phyloP scores from a whole-genome alignment of 441 rosid genomes.

The Bocquillonia castaneifolia region DNA sequence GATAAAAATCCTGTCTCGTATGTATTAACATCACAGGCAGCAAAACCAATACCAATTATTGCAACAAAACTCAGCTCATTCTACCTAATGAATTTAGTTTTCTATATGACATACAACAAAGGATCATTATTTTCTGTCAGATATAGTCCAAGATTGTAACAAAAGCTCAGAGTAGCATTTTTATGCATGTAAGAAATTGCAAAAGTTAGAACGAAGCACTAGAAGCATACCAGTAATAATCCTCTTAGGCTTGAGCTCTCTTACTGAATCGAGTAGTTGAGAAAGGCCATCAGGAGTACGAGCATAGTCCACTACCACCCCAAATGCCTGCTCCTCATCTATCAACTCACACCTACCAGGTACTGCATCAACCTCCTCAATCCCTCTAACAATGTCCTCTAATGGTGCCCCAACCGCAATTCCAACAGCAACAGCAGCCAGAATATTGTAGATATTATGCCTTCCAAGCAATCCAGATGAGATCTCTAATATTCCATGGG shows the following conservation, averaged over 20 bases:
- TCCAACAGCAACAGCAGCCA: conserved; percentile 88
- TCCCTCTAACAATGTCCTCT: conserved; percentile 86
- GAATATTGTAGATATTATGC: conserved; percentile 83
- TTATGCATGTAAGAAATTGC: not conserved
- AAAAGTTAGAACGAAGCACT: not conserved
- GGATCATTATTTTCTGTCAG: not conserved
- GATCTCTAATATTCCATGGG: conserved; percentile 79
- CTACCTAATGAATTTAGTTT: not conserved
- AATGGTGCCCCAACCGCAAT: conserved; percentile 89
- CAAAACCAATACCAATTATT: not conserved
- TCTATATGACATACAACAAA: not conserved
- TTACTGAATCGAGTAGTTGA: conserved; percentile 76
- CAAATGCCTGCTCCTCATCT: conserved; percentile 92
- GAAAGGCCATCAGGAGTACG: conserved; percentile 78
- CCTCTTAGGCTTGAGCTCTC: conserved; percentile 81
- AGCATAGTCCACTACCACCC: conserved; percentile 87
- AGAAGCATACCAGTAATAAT: conserved; percentile 70
- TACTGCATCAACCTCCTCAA: conserved; percentile 87
- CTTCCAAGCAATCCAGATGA: conserved; percentile 85
- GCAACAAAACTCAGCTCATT: not conserved
- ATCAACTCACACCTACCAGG: conserved; percentile 96
- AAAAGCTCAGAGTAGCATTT: too few relatives aligned
- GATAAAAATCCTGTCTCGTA: not conserved
- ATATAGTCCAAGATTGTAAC: not conserved
- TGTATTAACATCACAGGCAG: not conserved